Percentiles rank a stretch among this genome's conserved stretches.
Conservation (phyloP, 352 stramenopile genomes). For the Globisporangium ultimum region DNA sequence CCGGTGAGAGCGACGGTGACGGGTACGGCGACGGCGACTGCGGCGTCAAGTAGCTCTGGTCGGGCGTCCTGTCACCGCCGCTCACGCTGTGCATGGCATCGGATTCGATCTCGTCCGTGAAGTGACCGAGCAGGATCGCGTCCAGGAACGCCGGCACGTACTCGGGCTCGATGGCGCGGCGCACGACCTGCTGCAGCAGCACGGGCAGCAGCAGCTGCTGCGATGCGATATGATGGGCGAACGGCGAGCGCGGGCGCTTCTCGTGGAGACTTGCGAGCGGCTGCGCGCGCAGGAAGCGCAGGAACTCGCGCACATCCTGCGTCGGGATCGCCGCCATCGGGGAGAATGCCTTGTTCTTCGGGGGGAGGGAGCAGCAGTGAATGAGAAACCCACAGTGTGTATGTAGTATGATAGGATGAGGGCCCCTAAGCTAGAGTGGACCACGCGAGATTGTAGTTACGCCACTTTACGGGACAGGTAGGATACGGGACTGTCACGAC, state of each 20-base stretch:
- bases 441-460: too few species aligned
- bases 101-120: slow-evolving; percentile 1
- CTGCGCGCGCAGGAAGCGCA: slow-evolving; percentile 18
- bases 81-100: slow-evolving; percentile 10
- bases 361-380: too few species aligned
- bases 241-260: slow-evolving; percentile 4
- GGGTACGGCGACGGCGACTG: slow-evolving; percentile 14
- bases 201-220: background rate
- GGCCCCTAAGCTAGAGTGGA: too few species aligned
- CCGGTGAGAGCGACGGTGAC: slow-evolving; percentile 16
- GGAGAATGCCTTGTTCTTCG: background rate
- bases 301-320: slow-evolving; percentile 14
- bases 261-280: slow-evolving; percentile 13
- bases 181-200: slow-evolving; percentile 18
- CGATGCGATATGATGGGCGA: too few species aligned
- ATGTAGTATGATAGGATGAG: too few species aligned
- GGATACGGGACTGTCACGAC: too few species aligned
- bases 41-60: slow-evolving; percentile 11
- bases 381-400: too few species aligned
- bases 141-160: slow-evolving; percentile 35
- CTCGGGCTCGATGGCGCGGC: slow-evolving; percentile 19
- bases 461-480: too few species aligned
- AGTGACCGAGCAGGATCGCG: slow-evolving; percentile 45
- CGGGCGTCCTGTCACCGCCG: slow-evolving; percentile 8
- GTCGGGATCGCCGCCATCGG: slow-evolving; percentile 17